Evolutionary conservation across 768 basidiomycete genomes (phyloP).

Genomic region (Tulasnella sp.): DNA sequence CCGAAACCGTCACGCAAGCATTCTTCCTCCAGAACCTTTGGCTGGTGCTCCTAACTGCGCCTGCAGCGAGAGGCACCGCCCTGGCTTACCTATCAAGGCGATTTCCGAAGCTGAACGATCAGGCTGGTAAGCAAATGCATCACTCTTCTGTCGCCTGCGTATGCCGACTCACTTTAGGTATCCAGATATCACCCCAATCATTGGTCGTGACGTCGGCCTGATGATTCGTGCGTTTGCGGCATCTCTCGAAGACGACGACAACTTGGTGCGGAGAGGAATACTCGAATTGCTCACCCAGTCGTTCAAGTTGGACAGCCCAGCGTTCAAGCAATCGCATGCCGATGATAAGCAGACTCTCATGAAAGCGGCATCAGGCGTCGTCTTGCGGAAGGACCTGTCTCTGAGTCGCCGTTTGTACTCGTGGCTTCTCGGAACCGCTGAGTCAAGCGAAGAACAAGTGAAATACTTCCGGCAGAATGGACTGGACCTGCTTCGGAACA

Average conservation of each 20-base stretch:
- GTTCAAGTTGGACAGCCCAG: slow-evolving; percentile 70
- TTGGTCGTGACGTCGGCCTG: slow-evolving; percentile 86
- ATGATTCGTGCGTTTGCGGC: slow-evolving; percentile 87
- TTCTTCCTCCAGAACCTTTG: slow-evolving; percentile 97
- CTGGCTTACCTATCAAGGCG: slow-evolving; percentile 85
- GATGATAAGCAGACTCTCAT: slow-evolving; percentile 84
- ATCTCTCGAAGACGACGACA: slow-evolving; percentile 89
- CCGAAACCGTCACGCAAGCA: slow-evolving; percentile 78
- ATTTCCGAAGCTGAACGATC: slow-evolving; percentile 67
- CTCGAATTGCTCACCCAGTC: slow-evolving; percentile 83
- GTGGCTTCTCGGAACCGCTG: slow-evolving; percentile 87
- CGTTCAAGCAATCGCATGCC: slow-evolving; percentile 56
- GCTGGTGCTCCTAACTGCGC: slow-evolving; percentile 89
- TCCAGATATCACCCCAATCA: slow-evolving; percentile 66
- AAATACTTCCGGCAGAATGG: slow-evolving; percentile 69
- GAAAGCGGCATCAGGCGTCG: slow-evolving; percentile 83
- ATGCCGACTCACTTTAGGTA: slow-evolving; percentile 21
- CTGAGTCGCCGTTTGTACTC: slow-evolving; percentile 90
- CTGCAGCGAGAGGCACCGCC: slow-evolving; percentile 80
- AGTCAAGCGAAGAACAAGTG: slow-evolving; percentile 74
- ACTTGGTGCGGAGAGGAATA: slow-evolving; percentile 83
- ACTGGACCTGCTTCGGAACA: slow-evolving; percentile 68
- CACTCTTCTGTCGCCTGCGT: background rate
- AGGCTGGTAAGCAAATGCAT: slow-evolving; percentile 56
- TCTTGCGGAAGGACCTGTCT: slow-evolving; percentile 89